Base-by-base conservation (phyloP, 371 early-diverging fungal species). In the Saksenaea oblongispora region DNA sequence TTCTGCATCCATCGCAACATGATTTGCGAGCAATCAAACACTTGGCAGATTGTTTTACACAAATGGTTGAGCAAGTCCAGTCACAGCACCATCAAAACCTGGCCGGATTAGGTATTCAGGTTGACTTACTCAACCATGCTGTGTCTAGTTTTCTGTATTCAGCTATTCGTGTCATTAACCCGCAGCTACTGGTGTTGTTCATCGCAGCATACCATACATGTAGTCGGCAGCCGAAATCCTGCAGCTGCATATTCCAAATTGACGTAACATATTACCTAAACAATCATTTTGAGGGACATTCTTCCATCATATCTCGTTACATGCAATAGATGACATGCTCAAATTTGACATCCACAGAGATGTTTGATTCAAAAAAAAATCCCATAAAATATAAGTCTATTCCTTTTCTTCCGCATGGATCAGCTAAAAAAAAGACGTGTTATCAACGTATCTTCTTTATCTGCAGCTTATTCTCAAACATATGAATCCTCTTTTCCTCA, bases 391-490 rank as follows among this genome's bases (percentile, higher is more conserved):
- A 22, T 42, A 13, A 39, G n/a, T n/a, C 54, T 39, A 54, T 35
- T 66, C 10, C 34, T 35, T 14, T 34, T 22, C 55, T 37, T 26
- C 26, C 41, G n/a, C 7, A 67, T 67, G 71, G 68, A 67, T 41
- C 60, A 42, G 18, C 18, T 70, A 42, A 67, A 71, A 54, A 67
- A 62, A 58, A 67, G 64, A 56, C 64, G 61, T 51, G 44, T 11
- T 7, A 15, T 18, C 14, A 14, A 44, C 44, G 8, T 22, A n/a
- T 22, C 22, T 22, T 10, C 51, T 10, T 47, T 47, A 35, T 18
- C 58, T 59, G 14, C 41, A 61, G 1, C 27, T 54, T 31, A 34
- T 39, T 42, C 54, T 24, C 28, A 39, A 27, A 47, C 18, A 36
- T 11, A 14, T 47, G 51, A 58, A 54, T 22, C 51, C 5, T 17